Percentiles rank a stretch among this genome's conserved stretches.
Evolutionary conservation across 148 eudicot species (phyloP).

Genomic region (Diospyros kaki): DNA sequence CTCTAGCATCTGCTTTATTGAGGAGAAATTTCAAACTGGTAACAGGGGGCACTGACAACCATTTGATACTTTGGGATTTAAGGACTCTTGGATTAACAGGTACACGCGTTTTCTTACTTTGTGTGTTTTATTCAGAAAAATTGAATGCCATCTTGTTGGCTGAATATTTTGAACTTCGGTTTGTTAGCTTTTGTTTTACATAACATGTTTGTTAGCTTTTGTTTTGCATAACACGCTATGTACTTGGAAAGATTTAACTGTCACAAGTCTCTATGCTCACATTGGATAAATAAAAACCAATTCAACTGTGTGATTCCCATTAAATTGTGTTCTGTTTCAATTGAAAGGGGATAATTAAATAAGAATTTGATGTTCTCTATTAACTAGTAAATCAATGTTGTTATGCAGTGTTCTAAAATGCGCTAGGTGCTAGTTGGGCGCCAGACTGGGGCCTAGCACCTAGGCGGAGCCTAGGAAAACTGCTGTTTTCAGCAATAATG

Average conservation of each 20-base stretch:
- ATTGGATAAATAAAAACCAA: neutral
- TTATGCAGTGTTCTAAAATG: no score
- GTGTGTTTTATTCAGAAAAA: neutral
- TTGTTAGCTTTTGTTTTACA: no score
- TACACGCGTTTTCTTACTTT: constrained; percentile 14
- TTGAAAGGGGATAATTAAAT: neutral
- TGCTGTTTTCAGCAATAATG: no score
- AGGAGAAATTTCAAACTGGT: constrained; percentile 71
- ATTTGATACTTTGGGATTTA: constrained; percentile 92
- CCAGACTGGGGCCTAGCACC: no score
- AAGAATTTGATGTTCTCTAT: neutral
- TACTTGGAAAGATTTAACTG: no score
- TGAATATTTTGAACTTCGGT: neutral
- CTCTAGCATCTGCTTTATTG: constrained; percentile 60
- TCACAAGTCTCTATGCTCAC: neutral
- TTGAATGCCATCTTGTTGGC: neutral
- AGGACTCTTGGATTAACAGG: constrained; percentile 85
- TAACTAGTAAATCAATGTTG: no score
- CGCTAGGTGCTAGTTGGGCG: no score
- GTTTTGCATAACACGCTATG: no score
- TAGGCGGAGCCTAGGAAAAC: no score
- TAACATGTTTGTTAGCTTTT: no score
- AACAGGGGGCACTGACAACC: constrained; percentile 99
- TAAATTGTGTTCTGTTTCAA: neutral
- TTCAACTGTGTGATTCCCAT: neutral